phyloP scores from a whole-genome alignment of 1,284 basidiomycete genomes.

The Apiotrichum laibachii region DNA sequence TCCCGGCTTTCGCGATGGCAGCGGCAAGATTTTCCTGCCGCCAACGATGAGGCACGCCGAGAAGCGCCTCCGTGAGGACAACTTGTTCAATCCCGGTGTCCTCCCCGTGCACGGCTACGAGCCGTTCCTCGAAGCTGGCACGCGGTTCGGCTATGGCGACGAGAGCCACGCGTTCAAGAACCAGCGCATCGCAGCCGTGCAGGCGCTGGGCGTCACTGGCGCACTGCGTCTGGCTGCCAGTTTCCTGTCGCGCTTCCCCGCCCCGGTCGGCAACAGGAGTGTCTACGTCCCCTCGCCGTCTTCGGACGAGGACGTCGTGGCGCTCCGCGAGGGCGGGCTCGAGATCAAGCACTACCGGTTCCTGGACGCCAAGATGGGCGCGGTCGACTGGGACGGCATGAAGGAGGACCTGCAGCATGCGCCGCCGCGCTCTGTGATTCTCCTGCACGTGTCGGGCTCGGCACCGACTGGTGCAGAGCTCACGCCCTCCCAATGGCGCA shows the following conservation, averaged over 20 bases:
- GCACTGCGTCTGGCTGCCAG: constrained; percentile 88
- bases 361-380: constrained; percentile 85
- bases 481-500: constrained; percentile 80
- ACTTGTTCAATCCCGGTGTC: constrained; percentile 12
- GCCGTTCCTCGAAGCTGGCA: constrained; percentile 41
- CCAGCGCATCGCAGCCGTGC: constrained; percentile 55
- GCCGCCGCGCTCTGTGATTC: constrained; percentile 71
- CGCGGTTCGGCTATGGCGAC: constrained; percentile 46
- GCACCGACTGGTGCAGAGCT: constrained; percentile 97
- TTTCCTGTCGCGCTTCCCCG: constrained; percentile 72
- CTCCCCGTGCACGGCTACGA: constrained; percentile 42
- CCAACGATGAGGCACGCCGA: constrained; percentile 82
- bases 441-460: constrained; percentile 91
- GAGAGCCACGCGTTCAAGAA: constrained; percentile 60
- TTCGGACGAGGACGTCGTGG: constrained; percentile 39
- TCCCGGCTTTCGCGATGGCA: constrained; percentile 82
- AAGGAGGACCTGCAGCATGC: constrained; percentile 60
- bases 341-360: constrained; percentile 56
- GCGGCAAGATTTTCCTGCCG: constrained; percentile 84
- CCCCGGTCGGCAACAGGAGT: constrained; percentile 17
- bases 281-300: constrained; percentile 43
- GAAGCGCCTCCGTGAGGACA: constrained; percentile 37
- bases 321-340: constrained; percentile 43
- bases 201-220: constrained; percentile 93
- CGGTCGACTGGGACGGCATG: constrained; percentile 77